A percentile compares a stretch with the other conserved stretches of the same genome.
Evolutionary conservation across 108 stramenopile species (phyloP).

Genomic region (Cyclotella sp.): DNA sequence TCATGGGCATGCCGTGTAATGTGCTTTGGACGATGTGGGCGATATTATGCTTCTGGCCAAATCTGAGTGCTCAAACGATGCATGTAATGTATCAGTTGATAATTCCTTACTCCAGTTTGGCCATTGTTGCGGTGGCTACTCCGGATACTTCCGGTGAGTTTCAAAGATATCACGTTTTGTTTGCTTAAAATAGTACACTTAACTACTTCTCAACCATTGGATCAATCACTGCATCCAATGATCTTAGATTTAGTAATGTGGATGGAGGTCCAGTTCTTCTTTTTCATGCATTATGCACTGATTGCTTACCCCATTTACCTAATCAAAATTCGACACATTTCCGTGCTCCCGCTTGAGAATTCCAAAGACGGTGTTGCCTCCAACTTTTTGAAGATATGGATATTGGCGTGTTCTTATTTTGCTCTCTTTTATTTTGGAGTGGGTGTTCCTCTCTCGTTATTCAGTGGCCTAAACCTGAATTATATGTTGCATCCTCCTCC

Average conservation of each 20-base stretch:
- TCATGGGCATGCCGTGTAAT: slow-evolving; percentile 58
- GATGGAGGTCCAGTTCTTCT: slow-evolving; percentile 55
- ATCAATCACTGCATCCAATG: neutral
- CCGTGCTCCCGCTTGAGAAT: slow-evolving; percentile 30
- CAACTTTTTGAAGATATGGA: slow-evolving; percentile 52
- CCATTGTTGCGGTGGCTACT: slow-evolving; percentile 52
- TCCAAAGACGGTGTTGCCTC: slow-evolving; percentile 23
- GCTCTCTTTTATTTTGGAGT: slow-evolving; percentile 55
- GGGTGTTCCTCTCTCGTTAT: slow-evolving; percentile 39
- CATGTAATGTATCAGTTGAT: slow-evolving; percentile 48
- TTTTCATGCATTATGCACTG: slow-evolving; percentile 52
- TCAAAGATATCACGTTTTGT: neutral
- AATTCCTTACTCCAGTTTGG: slow-evolving; percentile 46
- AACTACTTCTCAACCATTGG: neutral
- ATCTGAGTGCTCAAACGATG: slow-evolving; percentile 36
- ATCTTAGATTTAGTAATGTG: slow-evolving; percentile 49
- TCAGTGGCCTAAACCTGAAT: slow-evolving; percentile 49
- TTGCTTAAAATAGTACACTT: neutral
- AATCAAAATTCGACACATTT: slow-evolving; percentile 31
- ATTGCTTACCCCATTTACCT: slow-evolving; percentile 46
- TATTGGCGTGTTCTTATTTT: slow-evolving; percentile 48
- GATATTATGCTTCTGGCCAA: slow-evolving; percentile 40
- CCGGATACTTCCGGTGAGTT: slow-evolving; percentile 44
- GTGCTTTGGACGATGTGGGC: slow-evolving; percentile 52
- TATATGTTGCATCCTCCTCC: slow-evolving; percentile 59